Percentiles rank a stretch among this genome's conserved stretches.
These are phyloP conservation scores for Trichoderma sp. DNA, from an alignment of 2,329 filamentous ascomycete species.

Conservation along the genomic window DNA sequence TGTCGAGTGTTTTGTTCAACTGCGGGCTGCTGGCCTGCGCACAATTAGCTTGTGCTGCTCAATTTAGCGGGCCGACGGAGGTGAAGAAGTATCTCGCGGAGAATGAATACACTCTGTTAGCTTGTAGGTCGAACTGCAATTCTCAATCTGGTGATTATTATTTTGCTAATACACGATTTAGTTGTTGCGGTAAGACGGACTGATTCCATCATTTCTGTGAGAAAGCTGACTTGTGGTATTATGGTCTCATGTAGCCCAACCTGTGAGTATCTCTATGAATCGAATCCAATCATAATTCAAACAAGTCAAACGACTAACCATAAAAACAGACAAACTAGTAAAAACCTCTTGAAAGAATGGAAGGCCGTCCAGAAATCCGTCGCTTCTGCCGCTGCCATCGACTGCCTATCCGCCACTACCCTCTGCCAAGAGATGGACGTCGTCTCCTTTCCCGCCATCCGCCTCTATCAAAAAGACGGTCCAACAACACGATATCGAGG, in stretches of 20 bases:
- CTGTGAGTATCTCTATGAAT: constrained; percentile 12
- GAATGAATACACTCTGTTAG: constrained; percentile 29
- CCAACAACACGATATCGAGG: constrained; percentile 42
- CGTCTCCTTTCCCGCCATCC: constrained; percentile 46
- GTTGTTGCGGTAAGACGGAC: constrained; percentile 21
- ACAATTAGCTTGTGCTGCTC: constrained; percentile 7
- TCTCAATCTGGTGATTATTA: not conserved
- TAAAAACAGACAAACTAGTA: constrained; percentile 18
- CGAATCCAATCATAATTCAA: not conserved
- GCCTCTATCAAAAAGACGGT: constrained; percentile 39
- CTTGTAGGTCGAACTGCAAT: constrained; percentile 29
- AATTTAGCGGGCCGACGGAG: constrained; percentile 11
- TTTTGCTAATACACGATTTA: not conserved
- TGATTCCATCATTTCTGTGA: not conserved
- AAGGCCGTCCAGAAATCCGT: constrained; percentile 8
- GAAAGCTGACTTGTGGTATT: not conserved
- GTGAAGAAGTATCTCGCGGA: constrained; percentile 19
- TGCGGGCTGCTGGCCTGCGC: constrained; percentile 11
- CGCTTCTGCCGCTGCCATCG: constrained; percentile 34
- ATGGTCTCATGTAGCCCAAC: constrained; percentile 8
- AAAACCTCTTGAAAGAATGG: constrained; percentile 24
- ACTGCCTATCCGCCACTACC: constrained; percentile 37
- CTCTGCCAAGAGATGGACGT: constrained; percentile 43
- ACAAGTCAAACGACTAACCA: not conserved
- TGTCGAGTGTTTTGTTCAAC: not conserved